These are phyloP conservation scores for Liquidambar formosana DNA, from an alignment of 164 flowering plant species.

Conservation along the genomic window DNA sequence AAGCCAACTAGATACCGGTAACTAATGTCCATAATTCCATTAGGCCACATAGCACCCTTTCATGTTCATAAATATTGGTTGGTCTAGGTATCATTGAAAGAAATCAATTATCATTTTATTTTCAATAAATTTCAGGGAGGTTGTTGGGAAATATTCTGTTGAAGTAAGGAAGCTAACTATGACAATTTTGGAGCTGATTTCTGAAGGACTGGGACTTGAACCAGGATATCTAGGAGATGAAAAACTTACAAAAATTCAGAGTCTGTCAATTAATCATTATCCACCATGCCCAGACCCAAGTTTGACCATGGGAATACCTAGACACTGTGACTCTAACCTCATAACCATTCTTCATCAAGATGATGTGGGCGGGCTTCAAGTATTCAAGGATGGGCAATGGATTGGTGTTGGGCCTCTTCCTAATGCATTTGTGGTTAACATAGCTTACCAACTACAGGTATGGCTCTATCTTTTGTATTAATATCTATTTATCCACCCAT, in stretches of 20 bases:
- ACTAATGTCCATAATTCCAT: no score
- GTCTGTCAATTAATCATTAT: slow-evolving; percentile 30
- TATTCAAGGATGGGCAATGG: slow-evolving; percentile 40
- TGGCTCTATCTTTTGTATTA: no score
- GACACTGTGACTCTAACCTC: slow-evolving; percentile 36
- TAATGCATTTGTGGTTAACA: slow-evolving; percentile 35
- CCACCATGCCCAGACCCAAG: slow-evolving; percentile 48
- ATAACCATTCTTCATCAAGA: slow-evolving; percentile 38
- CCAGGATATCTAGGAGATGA: slow-evolving; percentile 25
- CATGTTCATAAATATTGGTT: no score
- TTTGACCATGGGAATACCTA: slow-evolving; percentile 36
- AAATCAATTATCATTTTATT: no score
- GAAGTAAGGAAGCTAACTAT: slow-evolving; percentile 30
- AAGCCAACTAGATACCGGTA: slow-evolving; percentile 48
- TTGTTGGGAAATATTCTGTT: slow-evolving; percentile 28
- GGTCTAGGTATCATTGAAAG: no score
- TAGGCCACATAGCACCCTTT: no score
- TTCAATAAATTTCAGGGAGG: slow-evolving; percentile 27
- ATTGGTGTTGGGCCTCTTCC: slow-evolving; percentile 30
- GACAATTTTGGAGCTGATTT: slow-evolving; percentile 30
- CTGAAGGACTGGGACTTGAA: slow-evolving; percentile 42
- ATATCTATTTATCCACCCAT: no score
- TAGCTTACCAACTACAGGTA: slow-evolving; percentile 32
- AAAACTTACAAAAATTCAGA: slow-evolving; percentile 19
- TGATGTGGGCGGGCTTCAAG: slow-evolving; percentile 38